Evolutionary conservation across 2,329 filamentous ascomycete species (phyloP).

Genomic region (Talaromyces sp.): DNA sequence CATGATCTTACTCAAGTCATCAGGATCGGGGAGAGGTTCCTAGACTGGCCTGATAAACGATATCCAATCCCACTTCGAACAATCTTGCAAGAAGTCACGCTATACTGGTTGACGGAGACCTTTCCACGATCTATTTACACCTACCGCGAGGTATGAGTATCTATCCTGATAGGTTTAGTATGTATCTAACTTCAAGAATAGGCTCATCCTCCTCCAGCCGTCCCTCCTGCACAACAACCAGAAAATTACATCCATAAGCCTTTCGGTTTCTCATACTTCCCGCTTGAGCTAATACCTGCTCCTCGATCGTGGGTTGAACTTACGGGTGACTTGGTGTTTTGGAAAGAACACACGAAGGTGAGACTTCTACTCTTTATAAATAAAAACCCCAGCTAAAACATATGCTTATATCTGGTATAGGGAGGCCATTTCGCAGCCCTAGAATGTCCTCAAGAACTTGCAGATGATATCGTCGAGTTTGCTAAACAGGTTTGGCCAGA

Average conservation of each 20-base stretch:
- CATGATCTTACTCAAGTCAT: not conserved
- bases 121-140: slow-evolving; percentile 34
- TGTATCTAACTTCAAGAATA: not conserved
- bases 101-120: slow-evolving; percentile 42
- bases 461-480: slow-evolving; percentile 43
- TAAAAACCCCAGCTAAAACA: not conserved
- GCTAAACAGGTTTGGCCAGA: slow-evolving; percentile 30
- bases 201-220: slow-evolving; percentile 22
- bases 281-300: slow-evolving; percentile 39
- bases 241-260: slow-evolving; percentile 42
- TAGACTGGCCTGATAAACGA: slow-evolving; percentile 34
- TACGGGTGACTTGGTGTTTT: slow-evolving; percentile 40
- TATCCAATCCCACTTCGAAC: slow-evolving; percentile 28
- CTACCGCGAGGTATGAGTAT: slow-evolving; percentile 29
- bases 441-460: slow-evolving; percentile 43
- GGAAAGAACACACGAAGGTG: slow-evolving; percentile 35
- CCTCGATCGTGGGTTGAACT: slow-evolving; percentile 38
- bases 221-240: slow-evolving; percentile 21
- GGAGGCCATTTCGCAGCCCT: slow-evolving; percentile 56
- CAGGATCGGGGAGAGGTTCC: slow-evolving; percentile 42
- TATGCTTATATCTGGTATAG: slow-evolving; percentile 15
- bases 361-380: not conserved
- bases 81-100: slow-evolving; percentile 33
- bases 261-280: slow-evolving; percentile 48
- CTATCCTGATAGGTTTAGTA: not conserved